Evolutionary conservation across 176 grass and related monocot genomes (phyloP).

Genomic region (Cocos nucifera): DNA sequence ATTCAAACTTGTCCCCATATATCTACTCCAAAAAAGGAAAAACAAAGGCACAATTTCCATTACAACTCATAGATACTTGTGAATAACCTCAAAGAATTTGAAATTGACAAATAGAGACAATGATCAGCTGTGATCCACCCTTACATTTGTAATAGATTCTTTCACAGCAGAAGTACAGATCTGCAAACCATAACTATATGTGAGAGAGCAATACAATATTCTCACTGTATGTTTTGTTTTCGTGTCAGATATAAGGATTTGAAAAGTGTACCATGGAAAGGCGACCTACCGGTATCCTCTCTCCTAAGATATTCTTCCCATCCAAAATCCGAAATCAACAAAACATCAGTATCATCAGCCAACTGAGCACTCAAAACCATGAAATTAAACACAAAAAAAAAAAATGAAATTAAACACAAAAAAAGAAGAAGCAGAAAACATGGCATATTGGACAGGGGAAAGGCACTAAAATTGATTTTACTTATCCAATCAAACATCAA

Average conservation of each 20-base stretch:
- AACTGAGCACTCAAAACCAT: background rate
- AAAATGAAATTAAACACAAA: too few relatives aligned
- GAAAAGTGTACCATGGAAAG: conserved; percentile 47
- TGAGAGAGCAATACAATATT: background rate
- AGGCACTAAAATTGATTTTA: too few relatives aligned
- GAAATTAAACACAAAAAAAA: too few relatives aligned
- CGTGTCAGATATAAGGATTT: conserved; percentile 13
- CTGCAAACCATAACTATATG: conserved; percentile 28
- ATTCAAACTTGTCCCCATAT: conserved; percentile 72
- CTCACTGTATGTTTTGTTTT: background rate
- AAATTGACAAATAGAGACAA: conserved; percentile 4
- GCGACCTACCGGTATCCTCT: conserved; percentile 34
- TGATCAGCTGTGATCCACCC: conserved; percentile 11
- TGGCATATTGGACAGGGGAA: too few relatives aligned
- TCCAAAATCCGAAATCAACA: conserved; percentile 42
- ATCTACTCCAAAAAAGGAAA: conserved; percentile 41
- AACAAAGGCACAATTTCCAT: background rate
- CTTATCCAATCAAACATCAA: too few relatives aligned
- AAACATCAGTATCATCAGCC: background rate
- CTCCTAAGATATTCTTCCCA: conserved; percentile 27
- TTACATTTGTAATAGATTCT: conserved; percentile 87
- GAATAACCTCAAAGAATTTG: background rate
- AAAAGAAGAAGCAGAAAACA: too few relatives aligned
- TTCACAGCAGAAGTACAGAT: conserved; percentile 83
- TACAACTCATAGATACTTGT: too few relatives aligned